Evolutionary conservation across 352 stramenopile species (phyloP), one percentile per base, ranked within the genome.

Genomic region (Pythium graminicola): DNA sequence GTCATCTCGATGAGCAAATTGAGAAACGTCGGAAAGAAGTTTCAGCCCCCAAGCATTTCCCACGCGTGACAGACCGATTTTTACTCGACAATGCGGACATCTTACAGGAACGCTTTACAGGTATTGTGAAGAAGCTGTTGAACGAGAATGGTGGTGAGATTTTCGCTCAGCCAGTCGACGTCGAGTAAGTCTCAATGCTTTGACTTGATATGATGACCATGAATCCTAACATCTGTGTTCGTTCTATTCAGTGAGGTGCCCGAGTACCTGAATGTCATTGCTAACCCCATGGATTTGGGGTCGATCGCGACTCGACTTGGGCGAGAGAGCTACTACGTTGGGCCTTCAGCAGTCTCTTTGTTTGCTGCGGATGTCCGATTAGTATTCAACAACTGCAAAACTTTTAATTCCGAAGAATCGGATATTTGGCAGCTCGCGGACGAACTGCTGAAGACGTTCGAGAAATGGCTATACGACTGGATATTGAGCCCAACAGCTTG

Each of bases 391-490:
- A 95, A 95, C 55, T 95, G 86, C 57, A 92, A 91, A 46, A 63
- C 66, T 17, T 95, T 90, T 66, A 95, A 95, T 60, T 69, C 69
- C 0, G 74, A 86, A 27, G 78, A 67, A 22, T 95, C 85, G 0
- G 82, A 86, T 17, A 95, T 95, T 50, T 90, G 74, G 73, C 38
- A 65, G 22, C 64, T 88, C 54, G 82, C 85, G 2, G 62, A 93
- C 31, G 73, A 74, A 9, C 61, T 95, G 4, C 53, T 85, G 6
- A 74, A 76, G 51, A 76, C 66, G 3, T 95, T 95, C 52, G 85
- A 95, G 39, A 91, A 92, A 46, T 91, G 85, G 75, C 55, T 90
- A 20, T 92, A 92, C 57, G 79, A 95, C 19, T 95, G 85, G 85
- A 55, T 93, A 43, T 53, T 93, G 22, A 76, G 67, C 26, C 82